These are phyloP conservation scores for Penicillium crystallinum DNA, from an alignment of 495 filamentous ascomycete species.

Conservation along the genomic window DNA sequence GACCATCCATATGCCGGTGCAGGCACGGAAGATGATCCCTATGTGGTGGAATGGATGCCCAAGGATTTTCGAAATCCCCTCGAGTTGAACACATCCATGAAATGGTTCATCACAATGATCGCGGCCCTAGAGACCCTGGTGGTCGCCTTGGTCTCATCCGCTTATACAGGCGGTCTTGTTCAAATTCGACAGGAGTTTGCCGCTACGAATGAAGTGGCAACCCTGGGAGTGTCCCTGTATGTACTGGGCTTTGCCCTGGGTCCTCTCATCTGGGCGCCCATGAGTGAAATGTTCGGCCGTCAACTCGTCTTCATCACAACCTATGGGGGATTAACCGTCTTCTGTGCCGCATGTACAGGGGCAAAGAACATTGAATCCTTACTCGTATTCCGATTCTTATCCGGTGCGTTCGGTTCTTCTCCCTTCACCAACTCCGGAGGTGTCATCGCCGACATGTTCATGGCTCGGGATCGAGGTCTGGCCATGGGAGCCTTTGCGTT, in stretches of 20 bases:
- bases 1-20: constrained; percentile 54
- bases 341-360: constrained; percentile 56
- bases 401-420: constrained; percentile 65
- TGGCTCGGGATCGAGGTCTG: constrained; percentile 51
- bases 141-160: constrained; percentile 66
- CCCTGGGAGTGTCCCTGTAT: constrained; percentile 63
- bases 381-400: constrained; percentile 65
- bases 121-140: constrained; percentile 61
- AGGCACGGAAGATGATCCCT: constrained; percentile 66
- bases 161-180: constrained; percentile 60
- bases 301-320: constrained; percentile 60
- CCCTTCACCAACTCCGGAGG: constrained; percentile 63
- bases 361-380: constrained; percentile 56
- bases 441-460: constrained; percentile 65
- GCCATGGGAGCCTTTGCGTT: constrained; percentile 55
- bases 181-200: constrained; percentile 52
- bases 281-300: constrained; percentile 63
- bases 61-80: constrained; percentile 64
- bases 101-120: constrained; percentile 62
- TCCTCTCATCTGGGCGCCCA: constrained; percentile 56
- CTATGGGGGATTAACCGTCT: constrained; percentile 55
- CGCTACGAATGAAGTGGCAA: constrained; percentile 49
- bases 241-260: constrained; percentile 60
- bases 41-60: constrained; percentile 62
- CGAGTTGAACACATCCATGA: constrained; percentile 47